Evolutionary conservation across 176 grass and related monocot genomes (phyloP).

Genomic region (Rhynchospora pubera): DNA sequence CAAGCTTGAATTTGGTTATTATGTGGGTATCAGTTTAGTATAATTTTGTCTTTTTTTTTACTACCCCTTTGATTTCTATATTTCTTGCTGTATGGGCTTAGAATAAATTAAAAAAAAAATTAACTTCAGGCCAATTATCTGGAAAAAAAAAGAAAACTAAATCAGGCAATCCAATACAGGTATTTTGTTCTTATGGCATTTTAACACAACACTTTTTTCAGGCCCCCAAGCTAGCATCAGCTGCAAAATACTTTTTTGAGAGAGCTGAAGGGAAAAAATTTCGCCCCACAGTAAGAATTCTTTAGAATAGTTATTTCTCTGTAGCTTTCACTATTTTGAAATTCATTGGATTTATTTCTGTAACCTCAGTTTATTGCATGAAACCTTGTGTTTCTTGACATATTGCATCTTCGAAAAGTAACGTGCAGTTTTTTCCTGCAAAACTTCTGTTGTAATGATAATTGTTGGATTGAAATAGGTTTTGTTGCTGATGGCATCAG

Average conservation of each 20-base stretch:
- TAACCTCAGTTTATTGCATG: not conserved
- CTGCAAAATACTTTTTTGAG: conserved; percentile 92
- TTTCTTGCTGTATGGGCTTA: not conserved
- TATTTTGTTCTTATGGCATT: not conserved
- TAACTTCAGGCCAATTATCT: not conserved
- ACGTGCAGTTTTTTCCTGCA: not conserved
- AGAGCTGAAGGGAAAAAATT: conserved; percentile 95
- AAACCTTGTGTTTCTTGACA: not conserved
- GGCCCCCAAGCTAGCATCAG: conserved; percentile 91
- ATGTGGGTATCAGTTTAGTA: not conserved
- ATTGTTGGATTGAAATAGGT: conserved; percentile 38
- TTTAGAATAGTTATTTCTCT: conserved; percentile 5
- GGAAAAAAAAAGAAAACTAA: not conserved
- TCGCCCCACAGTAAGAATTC: conserved; percentile 69
- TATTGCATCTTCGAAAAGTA: not conserved
- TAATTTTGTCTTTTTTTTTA: not conserved
- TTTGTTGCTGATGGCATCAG: conserved; percentile 87
- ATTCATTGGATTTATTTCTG: not conserved
- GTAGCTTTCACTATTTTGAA: not conserved
- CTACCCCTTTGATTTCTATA: not conserved
- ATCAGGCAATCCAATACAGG: not conserved
- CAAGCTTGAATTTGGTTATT: not conserved
- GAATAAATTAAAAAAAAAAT: not conserved
- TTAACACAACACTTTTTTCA: conserved; percentile 24
- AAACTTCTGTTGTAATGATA: not conserved